Evolutionary conservation across 2,329 filamentous ascomycete species (phyloP), one percentile per base, ranked within the genome.

Genomic region (Orbilia javanica): DNA sequence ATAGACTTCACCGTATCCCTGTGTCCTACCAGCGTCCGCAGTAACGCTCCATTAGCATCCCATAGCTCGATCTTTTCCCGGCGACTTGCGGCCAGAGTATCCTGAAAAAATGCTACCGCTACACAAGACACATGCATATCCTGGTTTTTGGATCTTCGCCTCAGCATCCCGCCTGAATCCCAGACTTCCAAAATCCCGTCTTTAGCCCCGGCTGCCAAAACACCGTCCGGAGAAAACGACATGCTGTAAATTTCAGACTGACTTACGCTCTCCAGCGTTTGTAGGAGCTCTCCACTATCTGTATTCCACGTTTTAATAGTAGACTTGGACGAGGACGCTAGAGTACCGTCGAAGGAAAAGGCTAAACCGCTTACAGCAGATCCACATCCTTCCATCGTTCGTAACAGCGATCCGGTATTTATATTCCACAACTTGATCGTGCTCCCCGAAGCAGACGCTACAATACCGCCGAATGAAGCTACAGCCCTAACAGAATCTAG

Each of bases 381-480:
- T 25, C 6, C 18, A 11, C 3, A 22, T 22, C 44, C 18, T 11
- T 10, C 18, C 11, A 48, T 48, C 20, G 20, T 25, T 18, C 44
- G 44, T 11, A 48, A 22, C 4, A 18, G 18, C 4, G 44, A 18
- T 22, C 44, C 44, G 1, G 44, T 48, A 48, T 11, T 48, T 11
- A 20, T 13, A 13, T 53, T 29, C 96, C 96, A 99, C 0, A 99
- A 86, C 1, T 96, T 90, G 79, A 99, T 98, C 0, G 92, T 90
- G 85, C 98, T n/a, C 99, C 87, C 99, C 96, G 84, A 99, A 96
- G 4, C 93, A 95, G 93, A 95, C 3, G 95, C 96, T 55, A 99
- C 88, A 2, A 92, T 90, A 79, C 91, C 93, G 83, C 98, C 94
- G 0, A 91, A 91, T 96, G 96, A 99, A 15, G 94, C 91, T 55